A percentile compares a stretch with the other conserved stretches of the same genome.
Conservation (phyloP, 169 alveolate genomes). For the Babesia bigemina region DNA sequence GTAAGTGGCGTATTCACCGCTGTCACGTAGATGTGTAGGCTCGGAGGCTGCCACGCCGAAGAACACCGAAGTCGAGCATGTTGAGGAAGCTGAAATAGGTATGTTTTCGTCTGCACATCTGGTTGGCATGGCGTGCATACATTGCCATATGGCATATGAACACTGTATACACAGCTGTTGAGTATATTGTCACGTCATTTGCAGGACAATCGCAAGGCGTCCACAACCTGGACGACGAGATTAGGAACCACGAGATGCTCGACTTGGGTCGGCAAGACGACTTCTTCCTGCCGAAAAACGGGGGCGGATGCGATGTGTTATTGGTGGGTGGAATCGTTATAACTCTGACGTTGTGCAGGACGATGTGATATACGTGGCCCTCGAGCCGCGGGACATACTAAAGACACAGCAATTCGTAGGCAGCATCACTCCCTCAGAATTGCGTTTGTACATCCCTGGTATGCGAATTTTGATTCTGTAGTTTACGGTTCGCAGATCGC, state of each 20-base stretch:
- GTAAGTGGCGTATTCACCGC: not conserved
- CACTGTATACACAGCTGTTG: not conserved
- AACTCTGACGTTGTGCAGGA: constrained; percentile 5
- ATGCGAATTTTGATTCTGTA: not conserved
- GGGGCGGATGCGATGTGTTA: constrained; percentile 36
- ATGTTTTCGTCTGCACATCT: not conserved
- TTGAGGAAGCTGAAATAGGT: constrained; percentile 29
- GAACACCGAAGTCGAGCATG: constrained; percentile 13
- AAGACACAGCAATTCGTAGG: constrained; percentile 58
- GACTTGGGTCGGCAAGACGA: constrained; percentile 44
- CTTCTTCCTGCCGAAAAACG: constrained; percentile 14
- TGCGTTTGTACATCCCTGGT: constrained; percentile 45
- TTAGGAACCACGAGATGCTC: constrained; percentile 48
- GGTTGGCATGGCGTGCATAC: not conserved
- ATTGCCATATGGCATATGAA: not conserved
- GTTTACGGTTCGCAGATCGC: constrained; percentile 6
- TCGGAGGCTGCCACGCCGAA: constrained; percentile 13
- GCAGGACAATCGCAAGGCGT: constrained; percentile 44
- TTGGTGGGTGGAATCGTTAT: constrained; percentile 1
- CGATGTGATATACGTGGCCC: constrained; percentile 59
- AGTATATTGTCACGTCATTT: not conserved
- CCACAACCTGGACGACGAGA: constrained; percentile 56
- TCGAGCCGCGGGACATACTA: constrained; percentile 61
- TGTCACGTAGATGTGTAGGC: constrained; percentile 15
- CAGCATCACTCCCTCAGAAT: constrained; percentile 46